Percentiles rank a stretch among this genome's conserved stretches.
phyloP scores from a whole-genome alignment of 2,329 filamentous ascomycete genomes.

The Talaromyces amestolkiae region DNA sequence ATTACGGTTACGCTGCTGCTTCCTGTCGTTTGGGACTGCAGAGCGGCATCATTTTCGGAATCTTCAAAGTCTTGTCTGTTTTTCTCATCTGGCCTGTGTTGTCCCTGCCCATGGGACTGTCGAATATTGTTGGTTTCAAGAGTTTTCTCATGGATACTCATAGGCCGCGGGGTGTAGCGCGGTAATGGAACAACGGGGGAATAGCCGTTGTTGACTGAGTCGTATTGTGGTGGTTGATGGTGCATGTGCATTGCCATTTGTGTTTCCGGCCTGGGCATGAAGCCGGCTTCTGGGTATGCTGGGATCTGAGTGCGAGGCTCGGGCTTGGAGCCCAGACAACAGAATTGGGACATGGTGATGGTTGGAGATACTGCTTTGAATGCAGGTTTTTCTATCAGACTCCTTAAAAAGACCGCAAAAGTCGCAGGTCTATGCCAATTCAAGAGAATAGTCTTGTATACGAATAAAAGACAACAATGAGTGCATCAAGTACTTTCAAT shows the following conservation, averaged over 20 bases:
- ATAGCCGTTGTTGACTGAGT: slow-evolving; percentile 31
- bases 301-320: slow-evolving; percentile 11
- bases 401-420: too few species aligned
- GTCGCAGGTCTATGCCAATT: not conserved
- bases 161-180: slow-evolving; percentile 41
- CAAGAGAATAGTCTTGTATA: not conserved
- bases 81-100: slow-evolving; percentile 36
- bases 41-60: not conserved
- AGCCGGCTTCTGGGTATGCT: slow-evolving; percentile 17
- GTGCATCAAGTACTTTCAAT: not conserved
- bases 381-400: not conserved
- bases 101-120: not conserved
- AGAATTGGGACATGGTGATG: slow-evolving; percentile 15
- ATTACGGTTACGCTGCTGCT: slow-evolving; percentile 12
- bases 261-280: not conserved
- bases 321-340: slow-evolving; percentile 15
- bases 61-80: slow-evolving; percentile 27
- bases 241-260: slow-evolving; percentile 10
- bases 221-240: slow-evolving; percentile 18
- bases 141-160: slow-evolving; percentile 41
- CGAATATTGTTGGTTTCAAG: slow-evolving; percentile 31
- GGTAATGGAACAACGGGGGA: slow-evolving; percentile 36
- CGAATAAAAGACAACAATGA: not conserved
- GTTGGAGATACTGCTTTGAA: not conserved
- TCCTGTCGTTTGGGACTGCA: slow-evolving; percentile 29